A percentile compares a stretch with the other conserved stretches of the same genome.
Conservation (phyloP, 345 rosid genomes). For the Pistacia vera region DNA sequence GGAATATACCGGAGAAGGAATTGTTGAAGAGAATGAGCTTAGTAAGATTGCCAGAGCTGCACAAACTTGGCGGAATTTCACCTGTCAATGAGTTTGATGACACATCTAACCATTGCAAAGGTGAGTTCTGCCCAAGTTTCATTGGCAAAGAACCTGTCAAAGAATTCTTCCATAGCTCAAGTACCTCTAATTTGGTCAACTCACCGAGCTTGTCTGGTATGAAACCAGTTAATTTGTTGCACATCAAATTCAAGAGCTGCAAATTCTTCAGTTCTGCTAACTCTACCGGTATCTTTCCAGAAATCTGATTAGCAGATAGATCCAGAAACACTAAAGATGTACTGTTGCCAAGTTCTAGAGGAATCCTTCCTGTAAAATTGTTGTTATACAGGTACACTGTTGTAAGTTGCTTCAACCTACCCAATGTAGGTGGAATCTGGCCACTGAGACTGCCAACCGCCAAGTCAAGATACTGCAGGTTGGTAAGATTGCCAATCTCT, state of each 20-base stretch:
- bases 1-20: slow-evolving; percentile 62
- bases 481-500: slow-evolving; percentile 69
- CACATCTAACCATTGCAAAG: slow-evolving; percentile 70
- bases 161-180: slow-evolving; percentile 78
- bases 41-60: slow-evolving; percentile 66
- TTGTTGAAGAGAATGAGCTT: slow-evolving; percentile 86
- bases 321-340: slow-evolving; percentile 63
- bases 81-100: slow-evolving; percentile 73
- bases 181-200: slow-evolving; percentile 58
- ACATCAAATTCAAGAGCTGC: slow-evolving; percentile 76
- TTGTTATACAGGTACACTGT: slow-evolving; percentile 69
- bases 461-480: slow-evolving; percentile 67
- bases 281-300: slow-evolving; percentile 67
- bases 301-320: slow-evolving; percentile 71
- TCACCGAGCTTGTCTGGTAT: slow-evolving; percentile 61
- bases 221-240: slow-evolving; percentile 59
- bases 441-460: slow-evolving; percentile 73
- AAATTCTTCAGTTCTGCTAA: slow-evolving; percentile 50
- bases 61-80: slow-evolving; percentile 61
- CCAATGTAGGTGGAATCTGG: slow-evolving; percentile 60
- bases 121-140: slow-evolving; percentile 60
- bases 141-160: slow-evolving; percentile 59
- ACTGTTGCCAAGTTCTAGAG: slow-evolving; percentile 59
- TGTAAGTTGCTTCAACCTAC: slow-evolving; percentile 56
- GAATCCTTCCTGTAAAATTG: slow-evolving; percentile 58